A percentile compares a stretch with the other conserved stretches of the same genome.
phyloP scores from a whole-genome alignment of 495 filamentous ascomycete genomes.

The Lichenothelia convexa region DNA sequence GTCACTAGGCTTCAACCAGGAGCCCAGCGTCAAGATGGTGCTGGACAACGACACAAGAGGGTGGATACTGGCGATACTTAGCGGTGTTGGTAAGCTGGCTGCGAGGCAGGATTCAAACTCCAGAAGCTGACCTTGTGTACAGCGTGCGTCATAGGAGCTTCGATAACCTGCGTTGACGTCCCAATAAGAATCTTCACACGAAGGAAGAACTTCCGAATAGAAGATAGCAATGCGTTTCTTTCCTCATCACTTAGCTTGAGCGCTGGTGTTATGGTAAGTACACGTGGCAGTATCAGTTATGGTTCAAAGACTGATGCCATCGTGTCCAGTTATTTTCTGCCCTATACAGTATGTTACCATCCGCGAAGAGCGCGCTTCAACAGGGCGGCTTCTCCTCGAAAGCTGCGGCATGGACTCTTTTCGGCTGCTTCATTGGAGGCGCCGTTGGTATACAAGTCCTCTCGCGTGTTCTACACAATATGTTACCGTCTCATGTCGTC shows the following conservation, averaged over 20 bases:
- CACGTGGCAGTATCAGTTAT: neutral
- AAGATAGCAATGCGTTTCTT: slow-evolving; percentile 73
- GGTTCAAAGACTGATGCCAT: neutral
- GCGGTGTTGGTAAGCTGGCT: slow-evolving; percentile 47
- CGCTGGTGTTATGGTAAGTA: slow-evolving; percentile 92
- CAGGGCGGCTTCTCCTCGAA: slow-evolving; percentile 46
- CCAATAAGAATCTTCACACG: slow-evolving; percentile 51
- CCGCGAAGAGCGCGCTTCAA: slow-evolving; percentile 54
- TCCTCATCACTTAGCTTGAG: slow-evolving; percentile 79
- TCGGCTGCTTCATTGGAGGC: slow-evolving; percentile 60
- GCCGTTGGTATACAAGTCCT: slow-evolving; percentile 69
- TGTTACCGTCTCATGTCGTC: slow-evolving; percentile 83
- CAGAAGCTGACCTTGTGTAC: slow-evolving; percentile 4
- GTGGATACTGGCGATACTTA: slow-evolving; percentile 80
- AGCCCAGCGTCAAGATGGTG: no score
- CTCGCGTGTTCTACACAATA: slow-evolving; percentile 61
- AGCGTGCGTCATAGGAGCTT: slow-evolving; percentile 69
- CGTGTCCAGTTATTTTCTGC: slow-evolving; percentile 65
- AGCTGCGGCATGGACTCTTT: slow-evolving; percentile 50
- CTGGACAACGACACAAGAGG: slow-evolving; percentile 70
- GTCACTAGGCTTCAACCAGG: no score
- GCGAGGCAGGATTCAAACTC: neutral
- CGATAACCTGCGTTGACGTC: slow-evolving; percentile 73
- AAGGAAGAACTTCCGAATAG: slow-evolving; percentile 63
- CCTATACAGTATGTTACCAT: slow-evolving; percentile 85